Evolutionary conservation across 345 rosid genomes (phyloP).

Genomic region (Eucalyptus decipiens): DNA sequence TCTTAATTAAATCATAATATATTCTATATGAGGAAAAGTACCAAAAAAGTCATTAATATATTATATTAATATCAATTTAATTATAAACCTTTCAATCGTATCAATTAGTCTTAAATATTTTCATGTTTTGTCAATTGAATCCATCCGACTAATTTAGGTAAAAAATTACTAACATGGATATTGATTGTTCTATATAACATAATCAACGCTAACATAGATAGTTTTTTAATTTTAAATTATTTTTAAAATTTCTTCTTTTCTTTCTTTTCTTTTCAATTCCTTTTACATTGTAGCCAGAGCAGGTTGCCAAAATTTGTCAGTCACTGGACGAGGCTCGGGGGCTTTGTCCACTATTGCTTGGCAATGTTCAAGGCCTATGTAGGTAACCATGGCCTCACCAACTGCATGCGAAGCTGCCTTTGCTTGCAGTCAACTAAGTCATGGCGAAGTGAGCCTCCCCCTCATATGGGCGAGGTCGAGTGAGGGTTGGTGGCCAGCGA

Average conservation of each 20-base stretch:
- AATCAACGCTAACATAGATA: rapidly evolving
- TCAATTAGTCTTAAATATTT: too few relatives aligned
- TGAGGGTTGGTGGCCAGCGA: rapidly evolving
- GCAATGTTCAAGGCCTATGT: neutral
- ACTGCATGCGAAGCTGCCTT: rapidly evolving
- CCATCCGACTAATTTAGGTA: rapidly evolving
- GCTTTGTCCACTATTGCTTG: too few relatives aligned
- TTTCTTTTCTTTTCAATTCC: rapidly evolving
- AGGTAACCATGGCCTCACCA: neutral
- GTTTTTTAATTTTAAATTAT: too few relatives aligned
- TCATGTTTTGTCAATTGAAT: too few relatives aligned
- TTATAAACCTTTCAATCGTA: too few relatives aligned
- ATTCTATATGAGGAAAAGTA: rapidly evolving
- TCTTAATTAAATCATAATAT: neutral
- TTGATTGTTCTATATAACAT: neutral
- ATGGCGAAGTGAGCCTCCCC: too few relatives aligned
- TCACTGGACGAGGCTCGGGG: rapidly evolving
- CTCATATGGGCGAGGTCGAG: too few relatives aligned
- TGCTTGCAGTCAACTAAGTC: rapidly evolving
- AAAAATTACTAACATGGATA: too few relatives aligned
- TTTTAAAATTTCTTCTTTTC: too few relatives aligned
- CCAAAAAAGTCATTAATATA: rapidly evolving
- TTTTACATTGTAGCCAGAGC: too few relatives aligned
- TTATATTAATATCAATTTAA: too few relatives aligned
- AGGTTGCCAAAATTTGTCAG: too few relatives aligned